Evolutionary conservation across 768 basidiomycete species (phyloP).

Genomic region (Rhodosporidiobolus odoratus): DNA sequence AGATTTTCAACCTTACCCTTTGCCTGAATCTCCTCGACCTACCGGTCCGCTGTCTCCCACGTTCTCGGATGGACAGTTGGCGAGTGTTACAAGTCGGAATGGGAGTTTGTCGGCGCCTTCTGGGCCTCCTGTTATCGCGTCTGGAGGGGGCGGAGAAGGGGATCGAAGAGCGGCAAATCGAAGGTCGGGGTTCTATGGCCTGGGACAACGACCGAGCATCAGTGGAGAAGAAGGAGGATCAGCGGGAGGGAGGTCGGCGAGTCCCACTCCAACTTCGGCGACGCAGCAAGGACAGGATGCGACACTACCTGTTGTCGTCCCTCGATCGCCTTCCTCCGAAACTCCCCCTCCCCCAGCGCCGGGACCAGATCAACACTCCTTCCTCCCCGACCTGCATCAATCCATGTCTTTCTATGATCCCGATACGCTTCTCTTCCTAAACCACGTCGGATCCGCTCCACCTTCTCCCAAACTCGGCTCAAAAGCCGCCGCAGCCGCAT

Average conservation of each 20-base stretch:
- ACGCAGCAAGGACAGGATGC: too few species aligned
- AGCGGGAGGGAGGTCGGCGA: too few species aligned
- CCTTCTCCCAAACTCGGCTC: conserved; percentile 3
- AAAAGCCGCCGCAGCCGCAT: neutral
- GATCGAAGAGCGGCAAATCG: conserved; percentile 32
- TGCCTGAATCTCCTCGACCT: neutral
- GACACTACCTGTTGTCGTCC: too few species aligned
- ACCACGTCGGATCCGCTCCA: conserved; percentile 35
- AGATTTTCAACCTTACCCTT: conserved; percentile 9
- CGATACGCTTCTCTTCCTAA: conserved; percentile 60
- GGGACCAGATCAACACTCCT: neutral
- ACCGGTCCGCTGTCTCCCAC: conserved; percentile 3
- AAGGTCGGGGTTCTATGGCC: conserved; percentile 43
- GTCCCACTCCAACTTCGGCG: too few species aligned
- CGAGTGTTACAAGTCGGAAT: neutral
- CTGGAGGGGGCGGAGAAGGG: neutral
- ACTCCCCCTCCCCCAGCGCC: too few species aligned
- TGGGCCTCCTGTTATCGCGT: too few species aligned
- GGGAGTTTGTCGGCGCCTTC: conserved; percentile 1
- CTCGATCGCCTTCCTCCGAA: too few species aligned
- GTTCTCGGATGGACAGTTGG: neutral
- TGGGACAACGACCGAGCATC: neutral
- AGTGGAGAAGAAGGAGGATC: neutral
- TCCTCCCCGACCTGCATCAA: conserved; percentile 23
- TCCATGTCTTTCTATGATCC: conserved; percentile 67